Evolutionary conservation across 495 filamentous ascomycete species (phyloP).

Genomic region (Jackrogersella minutella): DNA sequence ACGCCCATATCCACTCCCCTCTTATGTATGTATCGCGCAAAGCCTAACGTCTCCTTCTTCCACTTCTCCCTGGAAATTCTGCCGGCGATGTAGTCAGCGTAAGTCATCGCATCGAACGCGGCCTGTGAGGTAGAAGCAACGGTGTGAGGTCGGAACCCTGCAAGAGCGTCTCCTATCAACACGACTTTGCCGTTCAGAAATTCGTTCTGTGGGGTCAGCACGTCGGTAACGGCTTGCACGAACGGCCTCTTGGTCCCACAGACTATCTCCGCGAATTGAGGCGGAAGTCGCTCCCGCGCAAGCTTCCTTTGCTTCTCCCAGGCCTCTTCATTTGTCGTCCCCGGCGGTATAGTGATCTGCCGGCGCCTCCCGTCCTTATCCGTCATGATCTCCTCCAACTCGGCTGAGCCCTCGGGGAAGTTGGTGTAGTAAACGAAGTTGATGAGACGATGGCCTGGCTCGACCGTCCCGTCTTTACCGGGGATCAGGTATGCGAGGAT

Average conservation of each 20-base stretch:
- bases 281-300: slow-evolving; percentile 54
- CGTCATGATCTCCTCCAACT: slow-evolving; percentile 61
- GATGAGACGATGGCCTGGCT: slow-evolving; percentile 56
- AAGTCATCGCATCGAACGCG: slow-evolving; percentile 56
- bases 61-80: slow-evolving; percentile 52
- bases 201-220: slow-evolving; percentile 52
- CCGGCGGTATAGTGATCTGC: slow-evolving; percentile 59
- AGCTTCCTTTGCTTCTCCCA: slow-evolving; percentile 55
- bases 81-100: slow-evolving; percentile 55
- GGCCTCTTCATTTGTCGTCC: slow-evolving; percentile 51
- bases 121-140: slow-evolving; percentile 61
- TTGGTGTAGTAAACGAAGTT: slow-evolving; percentile 69
- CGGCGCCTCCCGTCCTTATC: slow-evolving; percentile 57
- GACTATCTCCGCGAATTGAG: slow-evolving; percentile 63
- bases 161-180: slow-evolving; percentile 64
- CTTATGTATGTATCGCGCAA: slow-evolving; percentile 54
- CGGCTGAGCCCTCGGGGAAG: slow-evolving; percentile 54
- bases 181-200: slow-evolving; percentile 60
- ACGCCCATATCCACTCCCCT: slow-evolving; percentile 58
- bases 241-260: slow-evolving; percentile 58
- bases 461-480: slow-evolving; percentile 55
- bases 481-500: slow-evolving; percentile 64
- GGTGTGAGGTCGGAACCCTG: slow-evolving; percentile 65
- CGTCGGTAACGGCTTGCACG: slow-evolving; percentile 64
- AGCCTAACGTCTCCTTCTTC: slow-evolving; percentile 55